phyloP scores from a whole-genome alignment of 768 basidiomycete species.

The Phylloporus arenicola region DNA sequence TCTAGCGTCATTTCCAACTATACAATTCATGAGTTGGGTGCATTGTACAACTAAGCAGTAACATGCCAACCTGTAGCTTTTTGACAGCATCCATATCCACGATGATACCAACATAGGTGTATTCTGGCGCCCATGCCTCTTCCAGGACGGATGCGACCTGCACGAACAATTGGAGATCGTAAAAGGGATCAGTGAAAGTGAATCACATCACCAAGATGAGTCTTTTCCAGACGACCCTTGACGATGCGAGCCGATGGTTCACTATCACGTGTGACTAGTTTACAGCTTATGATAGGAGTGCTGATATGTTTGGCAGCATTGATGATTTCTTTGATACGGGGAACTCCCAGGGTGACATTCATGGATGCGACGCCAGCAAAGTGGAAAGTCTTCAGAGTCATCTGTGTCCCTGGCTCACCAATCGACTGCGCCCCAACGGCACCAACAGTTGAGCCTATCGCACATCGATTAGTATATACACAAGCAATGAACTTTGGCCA shows the following conservation, averaged over 20 bases:
- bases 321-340: constrained; percentile 99
- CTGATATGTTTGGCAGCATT: constrained; percentile 97
- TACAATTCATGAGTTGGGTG: not conserved
- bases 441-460: constrained; percentile 88
- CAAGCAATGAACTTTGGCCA: not conserved
- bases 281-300: constrained; percentile 97
- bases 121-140: constrained; percentile 92
- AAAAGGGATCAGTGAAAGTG: not conserved
- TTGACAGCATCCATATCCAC: constrained; percentile 84
- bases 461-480: not conserved
- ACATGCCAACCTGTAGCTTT: constrained; percentile 65
- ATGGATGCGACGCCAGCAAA: constrained; percentile 99
- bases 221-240: constrained; percentile 94
- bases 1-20: constrained; percentile 91
- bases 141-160: constrained; percentile 90
- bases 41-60: not conserved
- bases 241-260: constrained; percentile 98
- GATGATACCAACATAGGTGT: constrained; percentile 90
- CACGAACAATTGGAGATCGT: not conserved
- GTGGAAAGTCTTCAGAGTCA: constrained; percentile 99
- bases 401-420: constrained; percentile 98
- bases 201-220: constrained; percentile 84
- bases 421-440: constrained; percentile 99
- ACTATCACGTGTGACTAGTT: constrained; percentile 75
- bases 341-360: constrained; percentile 99